Evolutionary conservation across 2,329 filamentous ascomycete genomes (phyloP).

Genomic region (Phyllosticta citrichinensis): DNA sequence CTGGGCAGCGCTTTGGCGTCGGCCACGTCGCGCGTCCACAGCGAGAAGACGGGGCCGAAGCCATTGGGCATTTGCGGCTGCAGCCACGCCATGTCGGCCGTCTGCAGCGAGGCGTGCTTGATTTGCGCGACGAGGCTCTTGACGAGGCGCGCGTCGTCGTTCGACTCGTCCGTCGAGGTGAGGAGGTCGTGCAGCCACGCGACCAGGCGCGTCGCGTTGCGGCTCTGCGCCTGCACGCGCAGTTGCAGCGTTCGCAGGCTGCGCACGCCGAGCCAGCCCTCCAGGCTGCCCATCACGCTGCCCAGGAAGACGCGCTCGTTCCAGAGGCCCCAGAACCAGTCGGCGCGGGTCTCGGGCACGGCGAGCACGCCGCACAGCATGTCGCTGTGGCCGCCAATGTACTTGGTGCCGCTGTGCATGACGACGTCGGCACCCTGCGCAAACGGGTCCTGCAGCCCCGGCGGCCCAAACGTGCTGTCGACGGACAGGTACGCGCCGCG

Average conservation of each 20-base stretch:
- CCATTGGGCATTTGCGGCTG: slow-evolving; percentile 82
- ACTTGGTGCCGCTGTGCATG: slow-evolving; percentile 93
- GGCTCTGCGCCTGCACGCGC: slow-evolving; percentile 66
- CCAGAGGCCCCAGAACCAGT: slow-evolving; percentile 41
- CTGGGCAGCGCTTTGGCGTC: slow-evolving; percentile 63
- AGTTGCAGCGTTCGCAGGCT: slow-evolving; percentile 80
- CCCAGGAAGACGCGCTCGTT: slow-evolving; percentile 69
- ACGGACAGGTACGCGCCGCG: slow-evolving; percentile 69
- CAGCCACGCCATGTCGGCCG: slow-evolving; percentile 56
- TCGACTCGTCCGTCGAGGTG: background rate
- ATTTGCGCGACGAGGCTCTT: slow-evolving; percentile 41
- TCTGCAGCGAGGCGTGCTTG: slow-evolving; percentile 69
- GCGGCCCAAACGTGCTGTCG: slow-evolving; percentile 88
- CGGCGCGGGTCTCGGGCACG: slow-evolving; percentile 30
- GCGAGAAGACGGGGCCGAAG: slow-evolving; percentile 78
- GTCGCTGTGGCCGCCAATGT: slow-evolving; percentile 91
- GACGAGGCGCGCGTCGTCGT: background rate
- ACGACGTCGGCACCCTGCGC: slow-evolving; percentile 69
- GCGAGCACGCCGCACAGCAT: slow-evolving; percentile 79
- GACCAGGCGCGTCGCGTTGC: slow-evolving; percentile 60
- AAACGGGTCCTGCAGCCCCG: slow-evolving; percentile 81
- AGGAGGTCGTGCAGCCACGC: slow-evolving; percentile 55
- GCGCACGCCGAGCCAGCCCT: slow-evolving; percentile 84
- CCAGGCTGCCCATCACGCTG: slow-evolving; percentile 75
- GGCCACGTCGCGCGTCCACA: slow-evolving; percentile 52